Evolutionary conservation across 495 filamentous ascomycete genomes (phyloP), one percentile per base, ranked within the genome.

Genomic region (Sabuloglossum arenarium): DNA sequence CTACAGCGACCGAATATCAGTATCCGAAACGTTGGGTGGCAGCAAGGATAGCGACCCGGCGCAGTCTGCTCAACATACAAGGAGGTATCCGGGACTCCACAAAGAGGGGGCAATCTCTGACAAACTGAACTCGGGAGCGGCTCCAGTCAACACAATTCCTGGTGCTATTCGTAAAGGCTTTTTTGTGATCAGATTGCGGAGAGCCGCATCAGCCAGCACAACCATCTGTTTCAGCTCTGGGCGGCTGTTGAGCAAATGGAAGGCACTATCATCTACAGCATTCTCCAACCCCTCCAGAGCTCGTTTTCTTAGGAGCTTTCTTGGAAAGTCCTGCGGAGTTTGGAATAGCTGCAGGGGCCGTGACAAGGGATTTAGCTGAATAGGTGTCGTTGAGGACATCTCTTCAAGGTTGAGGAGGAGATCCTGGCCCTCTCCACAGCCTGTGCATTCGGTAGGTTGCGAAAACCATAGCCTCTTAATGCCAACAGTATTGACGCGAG

Each of bases 61-160:
- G n/a, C 12, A 21, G 16, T 43, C 39, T 19, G 32, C 24, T 28
- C n/a, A 47, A 47, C 37, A 32, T 42, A 56, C 55, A 43, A 39
- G 28, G 24, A 43, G 55, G 28, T 58, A 58, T 10, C 47, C 56
- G 2, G 56, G 56, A n/a, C 56, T 53, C 56, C 56, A 58, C 21
- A 58, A 39, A 19, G 49, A 29, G 5, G 56, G 56, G 11, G 16
- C 12, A 6, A 58, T 54, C 16, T 47, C 49, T 25, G 45, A 52
- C 24, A 58, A 29, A 0, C 34, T 54, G 19, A 39, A 12, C 25
- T 39, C n/a, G 24, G 30, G 53, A n/a, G 53, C 6, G 3, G 27
- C 6, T 25, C n/a, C 34, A 14, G n/a, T 16, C 6, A 31, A 37
- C 39, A 43, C n/a, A 5, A 54, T 23, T 24, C 30, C 34, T 8